Conservation (phyloP, 441 rosid species). For the Geranium incanum region DNA sequence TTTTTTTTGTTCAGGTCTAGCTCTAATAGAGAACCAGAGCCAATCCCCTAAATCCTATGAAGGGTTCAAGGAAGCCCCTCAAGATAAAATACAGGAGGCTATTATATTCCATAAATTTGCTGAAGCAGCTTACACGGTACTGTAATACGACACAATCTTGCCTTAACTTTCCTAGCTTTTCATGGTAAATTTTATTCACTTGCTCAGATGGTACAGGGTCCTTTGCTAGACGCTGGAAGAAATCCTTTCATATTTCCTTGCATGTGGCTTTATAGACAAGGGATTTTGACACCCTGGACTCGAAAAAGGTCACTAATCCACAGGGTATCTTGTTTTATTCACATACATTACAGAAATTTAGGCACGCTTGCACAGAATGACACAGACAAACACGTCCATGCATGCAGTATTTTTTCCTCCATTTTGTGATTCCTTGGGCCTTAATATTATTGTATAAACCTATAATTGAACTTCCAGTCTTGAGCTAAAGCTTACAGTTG, state of each 20-base stretch:
- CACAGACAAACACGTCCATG: background rate
- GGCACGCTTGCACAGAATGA: background rate
- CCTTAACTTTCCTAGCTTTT: background rate
- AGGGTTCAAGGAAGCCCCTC: slow-evolving; percentile 50
- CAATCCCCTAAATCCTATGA: slow-evolving; percentile 36
- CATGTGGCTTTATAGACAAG: slow-evolving; percentile 79
- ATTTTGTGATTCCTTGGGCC: background rate
- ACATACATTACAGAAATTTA: slow-evolving; percentile 2
- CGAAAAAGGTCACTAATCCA: slow-evolving; percentile 56
- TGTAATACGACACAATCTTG: slow-evolving; percentile 11
- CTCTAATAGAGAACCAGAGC: slow-evolving; percentile 58
- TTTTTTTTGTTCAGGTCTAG: slow-evolving; percentile 53
- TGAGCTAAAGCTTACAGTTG: background rate
- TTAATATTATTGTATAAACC: background rate
- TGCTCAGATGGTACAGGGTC: slow-evolving; percentile 52
- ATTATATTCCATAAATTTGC: slow-evolving; percentile 66
- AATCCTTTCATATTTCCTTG: slow-evolving; percentile 68
- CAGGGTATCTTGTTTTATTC: slow-evolving; percentile 19
- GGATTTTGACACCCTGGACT: slow-evolving; percentile 72
- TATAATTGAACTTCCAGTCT: background rate
- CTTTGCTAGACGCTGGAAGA: slow-evolving; percentile 84
- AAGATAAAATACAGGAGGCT: slow-evolving; percentile 54
- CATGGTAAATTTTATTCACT: slow-evolving; percentile 11
- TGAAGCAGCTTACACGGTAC: slow-evolving; percentile 91
- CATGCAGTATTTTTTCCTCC: background rate